These are phyloP conservation scores for Atractiella rhizophila DNA, from an alignment of 768 basidiomycete genomes.

Conservation along the genomic window DNA sequence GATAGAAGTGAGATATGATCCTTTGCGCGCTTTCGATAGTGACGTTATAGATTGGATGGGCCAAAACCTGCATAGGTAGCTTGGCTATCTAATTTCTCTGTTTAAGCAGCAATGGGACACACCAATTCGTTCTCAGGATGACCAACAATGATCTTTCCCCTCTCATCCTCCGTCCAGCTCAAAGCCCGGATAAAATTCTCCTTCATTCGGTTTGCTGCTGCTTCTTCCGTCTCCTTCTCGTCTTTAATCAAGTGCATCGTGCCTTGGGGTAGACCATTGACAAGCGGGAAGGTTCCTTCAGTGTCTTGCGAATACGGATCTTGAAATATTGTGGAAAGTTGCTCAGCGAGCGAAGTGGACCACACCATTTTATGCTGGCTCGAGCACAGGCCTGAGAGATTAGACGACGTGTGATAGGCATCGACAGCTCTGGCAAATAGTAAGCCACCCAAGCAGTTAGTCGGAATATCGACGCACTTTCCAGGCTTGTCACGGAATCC, in stretches of 20 bases:
- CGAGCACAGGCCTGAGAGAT: constrained; percentile 61
- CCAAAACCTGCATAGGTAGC: too few species aligned
- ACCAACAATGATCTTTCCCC: constrained; percentile 38
- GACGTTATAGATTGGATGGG: neutral
- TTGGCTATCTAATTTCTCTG: too few species aligned
- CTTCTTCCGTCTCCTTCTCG: constrained; percentile 17
- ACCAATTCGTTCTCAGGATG: constrained; percentile 18
- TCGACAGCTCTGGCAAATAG: constrained; percentile 40
- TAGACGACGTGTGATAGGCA: constrained; percentile 82
- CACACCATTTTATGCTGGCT: constrained; percentile 54
- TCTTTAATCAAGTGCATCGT: constrained; percentile 4
- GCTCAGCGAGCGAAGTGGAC: constrained; percentile 21
- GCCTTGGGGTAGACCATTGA: neutral
- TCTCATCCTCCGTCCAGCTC: constrained; percentile 42
- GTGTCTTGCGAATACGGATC: constrained; percentile 8
- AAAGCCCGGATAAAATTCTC: constrained; percentile 33
- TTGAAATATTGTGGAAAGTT: constrained; percentile 14
- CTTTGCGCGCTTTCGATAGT: too few species aligned
- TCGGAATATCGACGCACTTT: constrained; percentile 32
- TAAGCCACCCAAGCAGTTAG: neutral
- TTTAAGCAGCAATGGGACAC: constrained; percentile 7
- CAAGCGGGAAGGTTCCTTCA: constrained; percentile 1
- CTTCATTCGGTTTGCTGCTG: constrained; percentile 23
- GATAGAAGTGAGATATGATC: too few species aligned
- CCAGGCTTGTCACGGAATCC: constrained; percentile 88